A percentile compares a stretch with the other conserved stretches of the same genome.
Conservation (phyloP, 495 filamentous ascomycete species). For the Pyrenula aspistea region DNA sequence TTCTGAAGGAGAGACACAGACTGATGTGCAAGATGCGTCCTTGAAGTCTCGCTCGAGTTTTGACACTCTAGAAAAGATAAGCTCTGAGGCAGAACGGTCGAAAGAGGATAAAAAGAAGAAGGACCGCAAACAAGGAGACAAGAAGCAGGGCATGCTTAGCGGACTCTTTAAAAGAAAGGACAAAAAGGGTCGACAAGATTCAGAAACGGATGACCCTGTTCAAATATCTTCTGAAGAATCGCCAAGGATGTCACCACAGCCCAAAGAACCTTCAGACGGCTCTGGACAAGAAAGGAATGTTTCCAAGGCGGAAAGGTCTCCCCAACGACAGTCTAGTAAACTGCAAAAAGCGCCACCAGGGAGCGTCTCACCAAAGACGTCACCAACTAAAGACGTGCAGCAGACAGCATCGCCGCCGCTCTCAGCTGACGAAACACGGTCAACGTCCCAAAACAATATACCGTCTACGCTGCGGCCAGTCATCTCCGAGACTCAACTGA, state of each 20-base stretch:
- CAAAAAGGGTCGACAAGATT: conserved; percentile 65
- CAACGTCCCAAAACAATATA: background rate
- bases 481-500: background rate
- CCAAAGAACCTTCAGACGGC: conserved; percentile 39
- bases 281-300: conserved; percentile 19
- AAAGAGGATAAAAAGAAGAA: conserved; percentile 50
- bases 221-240: conserved; percentile 44
- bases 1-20: conserved; percentile 11
- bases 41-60: conserved; percentile 33
- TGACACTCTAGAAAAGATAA: conserved; percentile 35
- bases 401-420: background rate
- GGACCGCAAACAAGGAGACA: conserved; percentile 81
- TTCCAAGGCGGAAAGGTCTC: conserved; percentile 19
- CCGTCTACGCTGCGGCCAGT: background rate
- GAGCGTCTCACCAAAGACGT: conserved; percentile 33
- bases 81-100: conserved; percentile 8
- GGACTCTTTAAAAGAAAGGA: conserved; percentile 93
- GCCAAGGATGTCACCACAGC: conserved; percentile 35
- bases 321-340: conserved; percentile 54
- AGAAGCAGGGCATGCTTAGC: conserved; percentile 83
- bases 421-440: background rate
- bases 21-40: conserved; percentile 51
- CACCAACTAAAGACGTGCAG: background rate
- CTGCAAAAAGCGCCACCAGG: conserved; percentile 58
- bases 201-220: conserved; percentile 50